Evolutionary conservation across 2,329 filamentous ascomycete genomes (phyloP).

Genomic region (Aureobasidium zeae): DNA sequence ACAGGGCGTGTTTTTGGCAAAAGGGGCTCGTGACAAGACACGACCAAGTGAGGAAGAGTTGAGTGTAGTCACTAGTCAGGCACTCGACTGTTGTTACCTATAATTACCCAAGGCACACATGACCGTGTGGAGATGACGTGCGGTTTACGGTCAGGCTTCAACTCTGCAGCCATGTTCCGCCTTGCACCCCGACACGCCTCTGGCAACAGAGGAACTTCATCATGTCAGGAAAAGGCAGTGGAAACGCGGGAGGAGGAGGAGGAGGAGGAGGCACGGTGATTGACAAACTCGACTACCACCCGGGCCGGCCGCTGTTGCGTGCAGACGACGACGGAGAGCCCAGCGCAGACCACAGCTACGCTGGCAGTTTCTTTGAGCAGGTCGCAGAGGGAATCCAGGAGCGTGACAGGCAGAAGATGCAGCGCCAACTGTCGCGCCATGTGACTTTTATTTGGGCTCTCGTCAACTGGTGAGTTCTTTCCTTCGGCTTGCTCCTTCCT

Average conservation of each 20-base stretch:
- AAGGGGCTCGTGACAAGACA: no score
- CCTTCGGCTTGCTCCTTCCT: neutral
- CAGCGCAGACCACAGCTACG: conserved; percentile 38
- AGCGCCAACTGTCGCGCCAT: conserved; percentile 44
- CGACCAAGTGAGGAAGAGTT: no score
- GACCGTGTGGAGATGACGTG: no score
- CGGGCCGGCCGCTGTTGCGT: conserved; percentile 34
- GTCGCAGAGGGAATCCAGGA: conserved; percentile 52
- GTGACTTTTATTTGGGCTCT: conserved; percentile 52
- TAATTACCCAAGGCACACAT: no score
- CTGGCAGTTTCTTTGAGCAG: conserved; percentile 49
- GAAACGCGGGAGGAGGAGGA: neutral
- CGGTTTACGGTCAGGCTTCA: no score
- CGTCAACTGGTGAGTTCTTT: conserved; percentile 45
- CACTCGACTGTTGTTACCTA: no score
- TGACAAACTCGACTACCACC: conserved; percentile 43
- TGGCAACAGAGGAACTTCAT: conserved; percentile 3
- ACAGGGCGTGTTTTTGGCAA: no score
- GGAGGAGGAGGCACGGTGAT: conserved; percentile 24
- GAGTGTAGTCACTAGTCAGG: no score
- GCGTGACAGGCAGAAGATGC: conserved; percentile 47
- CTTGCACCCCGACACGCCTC: neutral
- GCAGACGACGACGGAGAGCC: conserved; percentile 27
- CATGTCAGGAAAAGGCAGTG: conserved; percentile 8
- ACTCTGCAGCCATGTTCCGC: neutral